A percentile compares a stretch with the other conserved stretches of the same genome.
Evolutionary conservation across 352 stramenopile genomes (phyloP).

Genomic region (Pythium grandisporangium): DNA sequence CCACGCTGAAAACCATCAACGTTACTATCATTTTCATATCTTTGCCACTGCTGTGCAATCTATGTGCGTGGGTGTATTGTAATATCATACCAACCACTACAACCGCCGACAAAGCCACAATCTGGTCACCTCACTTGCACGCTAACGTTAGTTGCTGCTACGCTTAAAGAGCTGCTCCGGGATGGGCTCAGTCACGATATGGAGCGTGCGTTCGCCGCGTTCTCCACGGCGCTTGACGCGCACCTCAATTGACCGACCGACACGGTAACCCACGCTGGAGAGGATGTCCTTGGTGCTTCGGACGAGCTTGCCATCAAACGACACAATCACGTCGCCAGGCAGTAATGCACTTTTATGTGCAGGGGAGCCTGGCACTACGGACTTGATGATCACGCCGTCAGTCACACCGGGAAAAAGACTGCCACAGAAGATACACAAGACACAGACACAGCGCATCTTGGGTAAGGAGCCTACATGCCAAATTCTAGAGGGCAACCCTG

Average conservation of each 20-base stretch:
- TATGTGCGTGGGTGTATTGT: too few relatives aligned
- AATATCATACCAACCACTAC: not conserved
- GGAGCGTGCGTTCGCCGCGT: constrained; percentile 24
- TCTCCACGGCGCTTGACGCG: constrained; percentile 57
- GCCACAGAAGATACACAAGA: too few relatives aligned
- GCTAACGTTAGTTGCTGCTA: not conserved
- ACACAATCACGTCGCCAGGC: constrained; percentile 66
- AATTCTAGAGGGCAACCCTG: not conserved
- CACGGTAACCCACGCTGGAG: constrained; percentile 52
- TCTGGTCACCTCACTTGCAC: not conserved
- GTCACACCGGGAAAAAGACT: constrained; percentile 68
- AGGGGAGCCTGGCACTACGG: constrained; percentile 62
- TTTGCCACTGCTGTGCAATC: too few relatives aligned
- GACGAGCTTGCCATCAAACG: constrained; percentile 65
- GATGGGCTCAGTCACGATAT: constrained; percentile 56
- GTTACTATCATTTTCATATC: too few relatives aligned
- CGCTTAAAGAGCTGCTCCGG: constrained; percentile 17
- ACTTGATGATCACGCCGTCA: constrained; percentile 78
- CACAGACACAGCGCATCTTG: not conserved
- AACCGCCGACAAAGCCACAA: not conserved
- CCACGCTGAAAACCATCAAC: too few relatives aligned
- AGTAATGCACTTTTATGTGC: constrained; percentile 70
- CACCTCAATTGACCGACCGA: constrained; percentile 60
- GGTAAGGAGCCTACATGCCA: too few relatives aligned
- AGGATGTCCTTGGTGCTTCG: constrained; percentile 73